Base-by-base conservation (phyloP, 2,329 filamentous ascomycete species). In the Tolypocladium tropicale region DNA sequence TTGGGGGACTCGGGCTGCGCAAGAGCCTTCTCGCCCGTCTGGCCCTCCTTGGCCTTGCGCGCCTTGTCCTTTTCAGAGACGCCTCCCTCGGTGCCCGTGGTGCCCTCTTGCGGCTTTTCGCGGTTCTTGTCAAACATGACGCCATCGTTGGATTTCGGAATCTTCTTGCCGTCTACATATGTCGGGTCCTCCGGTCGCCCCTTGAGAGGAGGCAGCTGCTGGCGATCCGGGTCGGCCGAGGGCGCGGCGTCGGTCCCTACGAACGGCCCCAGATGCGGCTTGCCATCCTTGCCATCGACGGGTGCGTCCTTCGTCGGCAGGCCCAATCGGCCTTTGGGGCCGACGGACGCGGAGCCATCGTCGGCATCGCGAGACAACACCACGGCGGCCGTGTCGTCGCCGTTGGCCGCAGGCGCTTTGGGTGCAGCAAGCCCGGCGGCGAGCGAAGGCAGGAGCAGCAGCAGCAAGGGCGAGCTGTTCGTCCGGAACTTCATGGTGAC, bases 71-170 rank as follows among this genome's bases (percentile, higher is more conserved):
- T 96, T 68, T 92, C 88, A 30, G 87, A 90, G 46, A 97, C 89
- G 54, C 93, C 92, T 14, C 91, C 92, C 67, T 92, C 89, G 2
- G 89, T 95, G 41, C 93, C 93, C 4, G 88, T 89, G 2, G 90
- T 95, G 51, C 92, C 93, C 68, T 91, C 81, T 68, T 91, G 92
- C 5, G 92, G 90, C 43, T 82, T 80, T 39, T 80, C 74, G 61
- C 90, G 79, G 67, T 88, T 81, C 60, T 87, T 89, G 70, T 96
- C 92, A 67, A 95, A 89, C 93, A 96, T 96, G 57, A 96, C 90
- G 43, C 92, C 90, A 68, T 95, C 84, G 62, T 86, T 85, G 58
- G 75, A 76, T 60, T 83, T 76, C 32, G 83, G 82, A 25, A 86
- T 83, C 69, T 78, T 81, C 65, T 79, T 79, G 62, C 82, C 83